Base-by-base conservation (phyloP, 2,329 filamentous ascomycete genomes). In the Fusarium phyllophilum region DNA sequence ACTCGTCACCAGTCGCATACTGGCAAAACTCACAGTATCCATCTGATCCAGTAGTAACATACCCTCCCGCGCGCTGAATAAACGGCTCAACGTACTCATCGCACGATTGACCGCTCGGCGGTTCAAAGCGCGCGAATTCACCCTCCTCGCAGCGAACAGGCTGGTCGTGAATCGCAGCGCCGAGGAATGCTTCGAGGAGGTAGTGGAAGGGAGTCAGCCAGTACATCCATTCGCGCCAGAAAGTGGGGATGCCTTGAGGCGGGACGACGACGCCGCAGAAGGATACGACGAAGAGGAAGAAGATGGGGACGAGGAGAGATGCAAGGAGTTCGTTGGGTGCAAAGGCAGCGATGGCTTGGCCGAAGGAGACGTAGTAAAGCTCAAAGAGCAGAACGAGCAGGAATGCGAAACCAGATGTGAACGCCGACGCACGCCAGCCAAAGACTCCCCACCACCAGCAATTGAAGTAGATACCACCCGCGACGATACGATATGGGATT, bases 251-350 rank as follows among this genome's bases (percentile, higher is more conserved):
- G 8, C 85, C 85, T 4, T 72, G 77, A 22, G 89, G 89, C 0
- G 91, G 91, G 2, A 93, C 91, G 15, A 93, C 87, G 11, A 93
- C 90, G 65, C 92, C 92, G 79, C 91, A 93, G 85, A 94, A 94
- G 14, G 88, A 88, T 29, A 92, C 86, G 42, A 93, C 87, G 75
- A 93, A 93, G 33, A 91, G 87, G 83, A 93, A 92, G 81, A 93
- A 92, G 8, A 92, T 79, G 0, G 92, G 92, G 2, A 93, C 90
- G 2, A 93, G 83, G 0, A 93, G 81, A 8, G 89, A 91, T 2
- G 91, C 91, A 24, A 93, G 85, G 8, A 92, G 83, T 68, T 91
- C 89, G 78, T 93, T 93, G 4, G 91, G 91, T 4, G 89, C 84
- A 68, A 92, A 89, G 0, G 92, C 84, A 0, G 91, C 92, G 63